Percentiles rank a stretch among this genome's conserved stretches.
Evolutionary conservation across 768 basidiomycete genomes (phyloP).

Genomic region (Phylloporus rhodoxanthus): DNA sequence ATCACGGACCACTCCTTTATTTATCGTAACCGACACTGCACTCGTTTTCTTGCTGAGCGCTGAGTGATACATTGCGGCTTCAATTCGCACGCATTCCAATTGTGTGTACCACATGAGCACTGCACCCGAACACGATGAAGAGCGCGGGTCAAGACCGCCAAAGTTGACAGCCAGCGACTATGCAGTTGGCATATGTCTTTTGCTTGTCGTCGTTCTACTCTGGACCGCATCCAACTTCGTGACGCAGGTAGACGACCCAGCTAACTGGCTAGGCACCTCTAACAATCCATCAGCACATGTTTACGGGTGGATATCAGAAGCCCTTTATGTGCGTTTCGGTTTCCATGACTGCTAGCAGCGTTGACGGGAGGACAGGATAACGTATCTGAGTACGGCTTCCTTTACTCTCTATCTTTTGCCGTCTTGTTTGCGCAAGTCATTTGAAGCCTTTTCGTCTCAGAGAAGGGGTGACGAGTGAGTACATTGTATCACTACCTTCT

Average conservation of each 20-base stretch:
- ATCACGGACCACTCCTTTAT: not conserved
- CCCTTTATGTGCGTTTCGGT: constrained; percentile 67
- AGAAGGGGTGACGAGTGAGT: constrained; percentile 11
- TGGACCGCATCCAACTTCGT: constrained; percentile 90
- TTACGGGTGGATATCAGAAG: constrained; percentile 73
- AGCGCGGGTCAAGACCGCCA: constrained; percentile 7
- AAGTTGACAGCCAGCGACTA: constrained; percentile 32
- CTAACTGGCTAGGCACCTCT: not conserved
- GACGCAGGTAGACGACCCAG: constrained; percentile 52
- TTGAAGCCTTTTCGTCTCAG: not conserved
- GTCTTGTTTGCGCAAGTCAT: constrained; percentile 35
- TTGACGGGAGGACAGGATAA: constrained; percentile 47
- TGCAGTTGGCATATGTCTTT: constrained; percentile 57
- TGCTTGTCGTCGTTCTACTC: constrained; percentile 71
- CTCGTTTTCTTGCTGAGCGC: not conserved
- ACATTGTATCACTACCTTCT: not conserved
- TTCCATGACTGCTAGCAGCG: not conserved
- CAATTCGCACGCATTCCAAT: constrained; percentile 8
- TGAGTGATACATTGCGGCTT: no score
- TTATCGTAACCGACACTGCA: constrained; percentile 1
- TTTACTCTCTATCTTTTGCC: constrained; percentile 81
- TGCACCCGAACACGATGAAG: constrained; percentile 10
- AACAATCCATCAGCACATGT: constrained; percentile 37
- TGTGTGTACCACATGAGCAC: constrained; percentile 13
- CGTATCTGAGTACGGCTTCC: constrained; percentile 88